phyloP scores from a whole-genome alignment of 768 basidiomycete genomes.

The Amanita thiersii region DNA sequence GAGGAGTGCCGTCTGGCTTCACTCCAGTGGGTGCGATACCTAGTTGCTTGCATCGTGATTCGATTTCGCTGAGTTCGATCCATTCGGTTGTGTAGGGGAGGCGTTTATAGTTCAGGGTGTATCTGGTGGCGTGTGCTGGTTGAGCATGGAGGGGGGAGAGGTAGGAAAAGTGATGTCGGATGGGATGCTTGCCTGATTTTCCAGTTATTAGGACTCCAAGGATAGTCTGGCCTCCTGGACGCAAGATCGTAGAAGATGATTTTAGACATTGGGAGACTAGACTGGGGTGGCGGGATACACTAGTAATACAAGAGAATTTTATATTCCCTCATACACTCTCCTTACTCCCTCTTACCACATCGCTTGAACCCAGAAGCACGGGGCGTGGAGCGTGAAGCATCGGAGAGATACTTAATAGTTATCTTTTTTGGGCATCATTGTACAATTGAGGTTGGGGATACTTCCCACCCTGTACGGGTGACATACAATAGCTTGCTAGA shows the following conservation, averaged over 20 bases:
- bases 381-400: too few species aligned
- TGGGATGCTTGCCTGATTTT: background rate
- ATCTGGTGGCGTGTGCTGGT: conserved; percentile 7
- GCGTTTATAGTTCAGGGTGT: conserved; percentile 11
- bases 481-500: too few species aligned
- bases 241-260: background rate
- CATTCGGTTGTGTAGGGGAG: conserved; percentile 26
- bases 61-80: conserved; percentile 35
- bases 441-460: too few species aligned
- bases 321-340: too few species aligned
- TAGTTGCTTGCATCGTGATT: conserved; percentile 14
- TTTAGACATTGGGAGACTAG: background rate
- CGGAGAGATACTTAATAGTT: too few species aligned
- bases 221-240: background rate
- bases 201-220: conserved; percentile 4
- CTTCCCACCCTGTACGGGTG: too few species aligned
- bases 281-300: too few species aligned
- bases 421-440: too few species aligned
- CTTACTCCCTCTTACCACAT: too few species aligned
- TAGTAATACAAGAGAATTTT: too few species aligned
- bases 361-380: too few species aligned
- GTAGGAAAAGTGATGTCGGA: background rate
- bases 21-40: conserved; percentile 19
- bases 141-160: too few species aligned
- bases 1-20: conserved; percentile 15